Conservation (phyloP, 169 alveolate species). For the Plasmodium reichenowi region DNA sequence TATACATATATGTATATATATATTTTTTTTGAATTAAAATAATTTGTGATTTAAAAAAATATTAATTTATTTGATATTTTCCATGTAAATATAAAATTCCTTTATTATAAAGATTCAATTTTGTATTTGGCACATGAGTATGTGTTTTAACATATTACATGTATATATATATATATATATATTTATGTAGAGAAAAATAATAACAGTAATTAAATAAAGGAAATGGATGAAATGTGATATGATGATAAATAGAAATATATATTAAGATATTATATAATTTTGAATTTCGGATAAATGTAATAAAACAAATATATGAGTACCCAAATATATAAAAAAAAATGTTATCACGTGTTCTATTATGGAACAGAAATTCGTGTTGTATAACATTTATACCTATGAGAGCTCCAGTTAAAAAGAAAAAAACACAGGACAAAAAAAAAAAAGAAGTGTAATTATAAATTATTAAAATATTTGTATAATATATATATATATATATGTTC, state of each 20-base stretch:
- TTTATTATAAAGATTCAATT: too few species aligned
- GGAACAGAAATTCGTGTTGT: slow-evolving; percentile 46
- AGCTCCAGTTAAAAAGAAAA: slow-evolving; percentile 64
- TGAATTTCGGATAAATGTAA: background rate
- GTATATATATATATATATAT: too few species aligned
- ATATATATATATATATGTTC: background rate
- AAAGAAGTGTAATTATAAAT: slow-evolving; percentile 42
- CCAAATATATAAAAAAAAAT: slow-evolving; percentile 6
- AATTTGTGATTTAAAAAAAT: too few species aligned
- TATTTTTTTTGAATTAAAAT: too few species aligned
- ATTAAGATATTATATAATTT: background rate
- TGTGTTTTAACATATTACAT: too few species aligned
- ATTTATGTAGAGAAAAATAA: too few species aligned
- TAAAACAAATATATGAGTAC: background rate
- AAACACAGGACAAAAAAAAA: slow-evolving; percentile 65
- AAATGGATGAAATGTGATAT: background rate
- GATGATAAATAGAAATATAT: background rate
- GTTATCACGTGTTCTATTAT: slow-evolving; percentile 43
- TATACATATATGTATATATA: too few species aligned
- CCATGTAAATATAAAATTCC: too few species aligned
- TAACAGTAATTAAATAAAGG: background rate
- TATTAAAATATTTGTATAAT: background rate
- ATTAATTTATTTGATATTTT: too few species aligned
- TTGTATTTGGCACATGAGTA: too few species aligned
- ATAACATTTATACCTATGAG: slow-evolving; percentile 74